Percentiles rank a stretch among this genome's conserved stretches.
Evolutionary conservation across 805 yeast species (phyloP).

Genomic region (Vanderwaltozyma yarrowii): DNA sequence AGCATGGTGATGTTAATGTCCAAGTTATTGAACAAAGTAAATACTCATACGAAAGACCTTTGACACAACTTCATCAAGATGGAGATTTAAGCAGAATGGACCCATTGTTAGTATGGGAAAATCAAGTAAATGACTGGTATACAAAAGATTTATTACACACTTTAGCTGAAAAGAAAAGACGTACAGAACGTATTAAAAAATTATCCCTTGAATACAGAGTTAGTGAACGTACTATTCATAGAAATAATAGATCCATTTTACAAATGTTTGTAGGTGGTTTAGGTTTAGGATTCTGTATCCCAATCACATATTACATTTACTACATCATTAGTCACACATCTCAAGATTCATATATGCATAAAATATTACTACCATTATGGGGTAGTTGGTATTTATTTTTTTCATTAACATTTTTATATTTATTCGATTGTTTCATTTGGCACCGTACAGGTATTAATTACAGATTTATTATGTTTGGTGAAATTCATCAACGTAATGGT

Average conservation of each 20-base stretch:
- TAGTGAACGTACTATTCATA: constrained; percentile 26
- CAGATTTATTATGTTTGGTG: constrained; percentile 70
- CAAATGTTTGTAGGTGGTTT: constrained; percentile 55
- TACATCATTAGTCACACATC: not conserved
- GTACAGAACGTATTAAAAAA: constrained; percentile 20
- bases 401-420: constrained; percentile 51
- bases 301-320: constrained; percentile 37
- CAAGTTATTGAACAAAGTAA: constrained; percentile 1
- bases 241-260: constrained; percentile 24
- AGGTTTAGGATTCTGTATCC: constrained; percentile 48
- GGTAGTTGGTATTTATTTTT: constrained; percentile 71
- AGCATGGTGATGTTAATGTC: constrained; percentile 18
- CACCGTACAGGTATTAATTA: constrained; percentile 69
- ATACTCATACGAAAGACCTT: not conserved
- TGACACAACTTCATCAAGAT: not conserved
- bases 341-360: constrained; percentile 4
- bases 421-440: constrained; percentile 66
- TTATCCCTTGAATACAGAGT: constrained; percentile 23
- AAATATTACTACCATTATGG: constrained; percentile 72
- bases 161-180: constrained; percentile 19
- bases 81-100: constrained; percentile 11
- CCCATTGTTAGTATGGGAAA: constrained; percentile 26
- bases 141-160: constrained; percentile 24
- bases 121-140: constrained; percentile 32
- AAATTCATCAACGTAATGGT: constrained; percentile 58